Percentiles rank a stretch among this genome's conserved stretches.
Conservation (phyloP, 129 eudicot species). For the Flaveria ramosissima region DNA sequence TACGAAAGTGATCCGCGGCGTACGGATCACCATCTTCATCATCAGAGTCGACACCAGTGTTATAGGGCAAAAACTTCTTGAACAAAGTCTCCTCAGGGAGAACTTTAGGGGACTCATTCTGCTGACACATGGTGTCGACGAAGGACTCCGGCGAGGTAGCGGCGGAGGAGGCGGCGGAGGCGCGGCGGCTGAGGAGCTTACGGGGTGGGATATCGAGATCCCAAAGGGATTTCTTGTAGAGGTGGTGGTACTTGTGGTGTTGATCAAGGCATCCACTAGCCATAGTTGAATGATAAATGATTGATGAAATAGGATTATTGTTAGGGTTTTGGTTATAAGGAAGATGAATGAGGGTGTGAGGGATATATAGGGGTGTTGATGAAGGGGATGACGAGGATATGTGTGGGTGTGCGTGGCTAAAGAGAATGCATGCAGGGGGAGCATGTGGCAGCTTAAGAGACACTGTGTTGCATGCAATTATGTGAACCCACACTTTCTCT, state of each 20-base stretch:
- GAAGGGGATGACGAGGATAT: constrained; percentile 44
- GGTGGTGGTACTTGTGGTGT: constrained; percentile 42
- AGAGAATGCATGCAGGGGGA: constrained; percentile 43
- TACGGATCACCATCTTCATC: constrained; percentile 33
- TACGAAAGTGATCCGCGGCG: constrained; percentile 35
- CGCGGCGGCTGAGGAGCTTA: constrained; percentile 67
- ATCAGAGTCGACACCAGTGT: constrained; percentile 28
- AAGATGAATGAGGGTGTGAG: not conserved
- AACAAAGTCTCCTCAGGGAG: constrained; percentile 25
- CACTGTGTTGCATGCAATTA: constrained; percentile 58
- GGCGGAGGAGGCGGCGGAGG: not conserved
- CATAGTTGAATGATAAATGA: constrained; percentile 35
- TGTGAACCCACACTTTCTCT: not conserved
- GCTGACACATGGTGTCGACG: constrained; percentile 30
- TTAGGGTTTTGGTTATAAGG: constrained; percentile 14
- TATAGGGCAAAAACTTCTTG: constrained; percentile 24
- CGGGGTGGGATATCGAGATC: constrained; percentile 82
- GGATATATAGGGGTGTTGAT: not conserved
- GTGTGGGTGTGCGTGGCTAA: constrained; percentile 40
- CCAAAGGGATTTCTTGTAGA: constrained; percentile 52
- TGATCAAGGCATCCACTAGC: constrained; percentile 47
- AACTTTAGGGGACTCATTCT: constrained; percentile 33
- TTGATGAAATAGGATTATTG: not conserved
- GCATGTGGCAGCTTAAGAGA: constrained; percentile 67
- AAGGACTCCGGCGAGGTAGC: constrained; percentile 26